phyloP scores from a whole-genome alignment of 768 basidiomycete species.

The Boletellus emodensis region DNA sequence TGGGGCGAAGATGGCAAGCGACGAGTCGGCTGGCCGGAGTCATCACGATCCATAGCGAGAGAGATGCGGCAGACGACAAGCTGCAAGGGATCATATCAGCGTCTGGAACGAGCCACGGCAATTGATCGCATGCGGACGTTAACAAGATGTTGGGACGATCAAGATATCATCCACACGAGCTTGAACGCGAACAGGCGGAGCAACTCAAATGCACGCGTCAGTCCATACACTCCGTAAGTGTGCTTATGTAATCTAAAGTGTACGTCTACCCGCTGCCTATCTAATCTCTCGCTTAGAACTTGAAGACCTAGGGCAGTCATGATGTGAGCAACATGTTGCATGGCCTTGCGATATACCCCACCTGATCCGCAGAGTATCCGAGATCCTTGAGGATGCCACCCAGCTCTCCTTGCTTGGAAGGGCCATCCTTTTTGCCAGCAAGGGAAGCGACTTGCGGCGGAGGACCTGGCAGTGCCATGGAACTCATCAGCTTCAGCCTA shows the following conservation, averaged over 20 bases:
- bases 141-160: conserved; percentile 5
- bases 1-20: conserved; percentile 39
- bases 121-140: conserved; percentile 5
- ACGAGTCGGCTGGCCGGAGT: conserved; percentile 36
- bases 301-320: conserved; percentile 34
- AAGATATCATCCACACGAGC: conserved; percentile 17
- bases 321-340: neutral
- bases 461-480: conserved; percentile 43
- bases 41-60: conserved; percentile 45
- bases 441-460: conserved; percentile 87
- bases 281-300: conserved; percentile 31
- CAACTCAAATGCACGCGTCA: conserved; percentile 22
- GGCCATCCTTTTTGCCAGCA: conserved; percentile 83
- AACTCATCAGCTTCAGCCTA: neutral
- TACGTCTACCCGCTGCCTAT: neutral
- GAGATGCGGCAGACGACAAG: neutral
- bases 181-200: neutral
- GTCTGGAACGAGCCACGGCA: neutral
- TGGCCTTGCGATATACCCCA: conserved; percentile 26
- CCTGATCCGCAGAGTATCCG: conserved; percentile 85
- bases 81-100: conserved; percentile 9
- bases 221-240: conserved; percentile 4
- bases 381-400: conserved; percentile 81
- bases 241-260: conserved; percentile 28
- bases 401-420: conserved; percentile 76